Conservation (phyloP, 805 yeast species). For the Pichia cephalocereana region DNA sequence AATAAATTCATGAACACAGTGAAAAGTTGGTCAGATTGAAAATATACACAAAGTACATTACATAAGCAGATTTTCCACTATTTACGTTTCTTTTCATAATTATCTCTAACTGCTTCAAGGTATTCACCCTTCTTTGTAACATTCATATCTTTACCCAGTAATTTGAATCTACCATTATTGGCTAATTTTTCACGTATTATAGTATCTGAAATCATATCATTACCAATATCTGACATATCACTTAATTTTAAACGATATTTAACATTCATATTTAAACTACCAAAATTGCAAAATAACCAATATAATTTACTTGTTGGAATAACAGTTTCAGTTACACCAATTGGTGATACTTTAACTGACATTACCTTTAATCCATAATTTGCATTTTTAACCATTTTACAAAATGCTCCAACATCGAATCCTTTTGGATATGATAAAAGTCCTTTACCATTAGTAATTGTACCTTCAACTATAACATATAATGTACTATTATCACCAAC, state of each 20-base stretch:
- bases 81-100: constrained; percentile 4
- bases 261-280: constrained; percentile 9
- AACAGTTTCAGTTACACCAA: constrained; percentile 27
- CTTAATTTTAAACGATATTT: constrained; percentile 19
- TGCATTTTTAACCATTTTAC: constrained; percentile 3
- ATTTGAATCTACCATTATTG: constrained; percentile 40
- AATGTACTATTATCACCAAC: constrained; percentile 24
- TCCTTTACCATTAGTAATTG: constrained; percentile 76
- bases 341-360: constrained; percentile 30
- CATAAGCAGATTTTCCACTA: neutral
- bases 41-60: neutral
- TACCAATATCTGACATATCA: constrained; percentile 7
- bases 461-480: constrained; percentile 68
- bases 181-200: constrained; percentile 23
- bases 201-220: constrained; percentile 1
- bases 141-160: constrained; percentile 37
- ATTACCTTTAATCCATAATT: constrained; percentile 24
- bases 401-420: constrained; percentile 13
- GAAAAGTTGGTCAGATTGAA: neutral
- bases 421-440: constrained; percentile 45
- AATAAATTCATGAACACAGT: no score
- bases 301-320: constrained; percentile 15
- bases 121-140: constrained; percentile 36
- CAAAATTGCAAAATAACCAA: constrained; percentile 10
- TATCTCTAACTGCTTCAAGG: constrained; percentile 7